These are phyloP conservation scores for Rhodotorula sp. DNA, from an alignment of 1,284 basidiomycete species.

Conservation along the genomic window DNA sequence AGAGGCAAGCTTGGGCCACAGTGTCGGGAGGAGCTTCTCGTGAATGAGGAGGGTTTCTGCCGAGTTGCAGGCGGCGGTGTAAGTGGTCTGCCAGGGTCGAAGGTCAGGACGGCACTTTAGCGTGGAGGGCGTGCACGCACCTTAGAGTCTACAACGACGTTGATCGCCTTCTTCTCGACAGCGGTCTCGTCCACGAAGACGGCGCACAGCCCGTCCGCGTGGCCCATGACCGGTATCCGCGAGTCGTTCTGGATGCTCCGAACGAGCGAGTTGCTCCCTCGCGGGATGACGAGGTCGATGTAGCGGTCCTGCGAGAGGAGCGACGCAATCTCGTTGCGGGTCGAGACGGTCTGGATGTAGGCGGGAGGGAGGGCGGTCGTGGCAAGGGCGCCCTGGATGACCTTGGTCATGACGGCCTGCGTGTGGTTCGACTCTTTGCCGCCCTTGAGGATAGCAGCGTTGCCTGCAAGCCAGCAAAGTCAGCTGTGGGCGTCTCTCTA, in stretches of 20 bases:
- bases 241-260: conserved; percentile 84
- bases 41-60: conserved; percentile 89
- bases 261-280: conserved; percentile 91
- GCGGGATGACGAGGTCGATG: conserved; percentile 95
- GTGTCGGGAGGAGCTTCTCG: conserved; percentile 63
- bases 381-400: conserved; percentile 76
- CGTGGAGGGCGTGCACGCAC: conserved; percentile 54
- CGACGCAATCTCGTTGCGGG: conserved; percentile 85
- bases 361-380: conserved; percentile 70
- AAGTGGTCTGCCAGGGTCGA: conserved; percentile 67
- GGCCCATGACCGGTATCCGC: conserved; percentile 96
- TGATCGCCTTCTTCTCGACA: conserved; percentile 70
- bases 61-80: conserved; percentile 95
- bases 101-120: neutral
- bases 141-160: conserved; percentile 88
- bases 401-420: conserved; percentile 68
- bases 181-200: conserved; percentile 87
- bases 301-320: conserved; percentile 83
- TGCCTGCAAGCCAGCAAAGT: conserved; percentile 59
- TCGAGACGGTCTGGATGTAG: conserved; percentile 90
- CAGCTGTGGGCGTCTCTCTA: neutral
- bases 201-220: conserved; percentile 92
- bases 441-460: conserved; percentile 94
- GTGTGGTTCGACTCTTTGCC: conserved; percentile 88
- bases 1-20: conserved; percentile 78